Base-by-base conservation (phyloP, 169 alveolate genomes). In the Cryptosporidium meleagridis region DNA sequence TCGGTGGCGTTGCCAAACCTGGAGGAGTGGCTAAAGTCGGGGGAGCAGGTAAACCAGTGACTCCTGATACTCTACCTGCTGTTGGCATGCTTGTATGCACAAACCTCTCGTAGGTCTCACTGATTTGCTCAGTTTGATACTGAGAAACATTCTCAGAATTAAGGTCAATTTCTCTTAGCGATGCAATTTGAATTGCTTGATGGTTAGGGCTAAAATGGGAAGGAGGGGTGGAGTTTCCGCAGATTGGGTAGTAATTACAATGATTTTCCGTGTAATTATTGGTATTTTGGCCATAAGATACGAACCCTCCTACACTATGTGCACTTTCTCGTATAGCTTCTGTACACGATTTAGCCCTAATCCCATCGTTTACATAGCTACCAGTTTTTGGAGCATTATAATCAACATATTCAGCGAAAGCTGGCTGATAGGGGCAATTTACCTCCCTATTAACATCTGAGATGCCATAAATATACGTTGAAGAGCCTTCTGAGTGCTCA, bases 1-100 rank as follows among this genome's bases (percentile, higher is more conserved):
- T 31, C 10, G 52, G 72, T 14, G 72, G 52, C 2, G 72, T n/a
- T 35, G 51, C 41, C 72, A 33, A 33, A 29, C 51, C 72, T 59
- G 69, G 37, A 18, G 69, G 39, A 31, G 41, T 26, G 69, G 69
- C 41, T 26, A 31, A 23, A 59, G 23, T 59, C 16, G 69, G 69
- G 3, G 72, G 72, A 33, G 53, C 53, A 16, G 72, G 72, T 53
- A 33, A 33, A 39, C 51, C 72, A n/a, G 44, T 18, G 72, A 65
- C 53, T 26, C 53, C 51, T 12, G 72, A 33, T n/a, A 26, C 67
- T 8, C 67, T 9, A 23, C 67, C 67, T 26, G 31, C 37, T 26
- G 26, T 9, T 55, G 35, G 37, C 52, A 65, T 7, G n/a, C 29
- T n/a, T 29, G 44, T 31, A 14, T 65, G 18, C 9, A 4, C 51